These are phyloP conservation scores for Lablab purpureus DNA, from an alignment of 306 rosid species.

Conservation along the genomic window DNA sequence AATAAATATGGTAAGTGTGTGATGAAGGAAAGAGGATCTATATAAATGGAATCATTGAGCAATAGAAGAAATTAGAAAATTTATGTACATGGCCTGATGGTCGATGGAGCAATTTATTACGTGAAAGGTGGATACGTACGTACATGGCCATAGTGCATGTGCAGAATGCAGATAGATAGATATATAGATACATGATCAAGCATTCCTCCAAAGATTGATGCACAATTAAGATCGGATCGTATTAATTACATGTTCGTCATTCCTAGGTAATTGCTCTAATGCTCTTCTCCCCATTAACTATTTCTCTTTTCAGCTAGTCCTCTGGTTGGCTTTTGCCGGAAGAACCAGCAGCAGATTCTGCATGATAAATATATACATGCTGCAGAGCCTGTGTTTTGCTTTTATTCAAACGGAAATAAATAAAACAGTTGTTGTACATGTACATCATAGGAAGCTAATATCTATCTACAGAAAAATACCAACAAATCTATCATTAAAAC, in stretches of 20 bases:
- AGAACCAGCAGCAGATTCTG: slow-evolving; percentile 34
- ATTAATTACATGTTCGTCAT: neutral
- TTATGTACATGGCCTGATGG: slow-evolving; percentile 24
- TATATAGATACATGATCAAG: neutral
- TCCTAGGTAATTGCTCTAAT: neutral
- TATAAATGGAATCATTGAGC: neutral
- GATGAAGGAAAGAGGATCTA: neutral
- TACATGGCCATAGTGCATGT: neutral
- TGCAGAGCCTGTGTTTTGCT: neutral
- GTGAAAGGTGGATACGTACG: neutral
- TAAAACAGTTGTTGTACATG: neutral
- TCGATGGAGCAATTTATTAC: slow-evolving; percentile 17
- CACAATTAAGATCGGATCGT: neutral
- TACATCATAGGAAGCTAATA: neutral
- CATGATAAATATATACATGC: neutral
- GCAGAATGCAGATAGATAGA: neutral
- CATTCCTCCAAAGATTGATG: neutral
- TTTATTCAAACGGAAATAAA: neutral
- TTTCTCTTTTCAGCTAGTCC: neutral
- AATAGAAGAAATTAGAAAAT: slow-evolving; percentile 23
- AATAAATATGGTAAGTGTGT: neutral
- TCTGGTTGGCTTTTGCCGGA: slow-evolving; percentile 34
- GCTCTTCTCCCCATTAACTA: slow-evolving; percentile 1
- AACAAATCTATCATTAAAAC: too few relatives aligned
- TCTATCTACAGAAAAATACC: too few relatives aligned